Evolutionary conservation across 2,329 filamentous ascomycete species (phyloP).

Genomic region (Penicillium aurantiogriseum): DNA sequence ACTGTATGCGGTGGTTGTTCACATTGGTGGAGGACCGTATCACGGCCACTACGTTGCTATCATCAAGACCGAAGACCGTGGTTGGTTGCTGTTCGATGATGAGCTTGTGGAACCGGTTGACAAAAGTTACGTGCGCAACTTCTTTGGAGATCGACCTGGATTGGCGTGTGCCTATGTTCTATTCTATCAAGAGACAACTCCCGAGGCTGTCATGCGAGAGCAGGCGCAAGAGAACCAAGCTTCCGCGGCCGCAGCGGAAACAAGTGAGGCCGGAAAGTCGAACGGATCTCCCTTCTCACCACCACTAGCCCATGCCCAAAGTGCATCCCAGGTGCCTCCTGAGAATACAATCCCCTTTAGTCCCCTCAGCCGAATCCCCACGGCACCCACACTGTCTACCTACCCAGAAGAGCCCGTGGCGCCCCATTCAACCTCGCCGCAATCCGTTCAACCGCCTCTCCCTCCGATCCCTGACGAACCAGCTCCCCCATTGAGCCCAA

Average conservation of each 20-base stretch:
- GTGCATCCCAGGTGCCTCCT: constrained; percentile 37
- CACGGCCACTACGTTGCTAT: constrained; percentile 98
- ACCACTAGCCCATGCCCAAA: constrained; percentile 41
- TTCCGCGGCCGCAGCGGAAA: constrained; percentile 44
- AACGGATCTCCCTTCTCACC: constrained; percentile 35
- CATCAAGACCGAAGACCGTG: constrained; percentile 93
- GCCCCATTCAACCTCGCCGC: constrained; percentile 14
- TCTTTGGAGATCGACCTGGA: constrained; percentile 90
- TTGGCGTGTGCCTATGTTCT: constrained; percentile 94
- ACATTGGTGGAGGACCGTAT: constrained; percentile 94
- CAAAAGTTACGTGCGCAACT: constrained; percentile 92
- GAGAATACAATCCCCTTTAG: constrained; percentile 36
- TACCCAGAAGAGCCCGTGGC: constrained; percentile 36
- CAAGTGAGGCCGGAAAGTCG: constrained; percentile 31
- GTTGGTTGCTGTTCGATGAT: constrained; percentile 95
- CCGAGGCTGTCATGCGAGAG: constrained; percentile 69
- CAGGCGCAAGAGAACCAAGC: constrained; percentile 72
- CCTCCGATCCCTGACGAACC: constrained; percentile 37
- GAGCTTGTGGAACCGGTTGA: constrained; percentile 98
- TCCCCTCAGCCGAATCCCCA: constrained; percentile 41
- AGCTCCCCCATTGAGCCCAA: constrained; percentile 44
- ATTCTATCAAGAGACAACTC: constrained; percentile 90
- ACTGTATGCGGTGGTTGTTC: constrained; percentile 93
- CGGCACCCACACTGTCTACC: constrained; percentile 50
- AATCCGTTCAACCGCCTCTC: constrained; percentile 20